Evolutionary conservation across 2,329 filamentous ascomycete genomes (phyloP).

Genomic region (Ceratocystis destructans): DNA sequence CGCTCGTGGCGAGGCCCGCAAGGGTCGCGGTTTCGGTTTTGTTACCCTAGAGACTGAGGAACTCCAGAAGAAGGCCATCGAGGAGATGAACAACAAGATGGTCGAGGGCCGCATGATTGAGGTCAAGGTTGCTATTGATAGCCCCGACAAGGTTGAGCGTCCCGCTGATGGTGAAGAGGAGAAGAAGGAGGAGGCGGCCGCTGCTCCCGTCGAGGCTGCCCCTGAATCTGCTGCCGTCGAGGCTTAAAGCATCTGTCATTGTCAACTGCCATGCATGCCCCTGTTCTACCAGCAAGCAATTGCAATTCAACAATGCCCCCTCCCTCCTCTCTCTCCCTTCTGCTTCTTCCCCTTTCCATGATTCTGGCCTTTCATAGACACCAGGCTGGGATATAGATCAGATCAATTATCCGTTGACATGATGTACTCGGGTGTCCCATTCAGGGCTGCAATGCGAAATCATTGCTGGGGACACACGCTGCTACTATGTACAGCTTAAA

Average conservation of each 20-base stretch:
- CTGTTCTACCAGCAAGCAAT: slow-evolving; percentile 8
- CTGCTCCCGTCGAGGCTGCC: not conserved
- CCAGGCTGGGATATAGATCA: not conserved
- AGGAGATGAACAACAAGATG: slow-evolving; percentile 98
- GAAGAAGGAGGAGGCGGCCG: slow-evolving; percentile 5
- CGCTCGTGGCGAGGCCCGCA: slow-evolving; percentile 92
- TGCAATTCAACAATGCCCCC: not conserved
- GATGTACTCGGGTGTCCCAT: not conserved
- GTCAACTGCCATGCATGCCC: slow-evolving; percentile 7
- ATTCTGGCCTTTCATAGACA: not conserved
- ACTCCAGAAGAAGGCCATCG: slow-evolving; percentile 89
- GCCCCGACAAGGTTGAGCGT: slow-evolving; percentile 88
- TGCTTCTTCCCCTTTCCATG: not conserved
- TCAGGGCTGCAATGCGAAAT: slow-evolving; percentile 10
- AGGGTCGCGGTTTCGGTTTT: slow-evolving; percentile 98
- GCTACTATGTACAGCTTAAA: slow-evolving; percentile 15
- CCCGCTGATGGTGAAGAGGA: slow-evolving; percentile 49
- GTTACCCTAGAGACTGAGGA: slow-evolving; percentile 93
- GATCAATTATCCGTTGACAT: not conserved
- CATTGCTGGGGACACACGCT: slow-evolving; percentile 8
- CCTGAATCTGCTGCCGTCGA: slow-evolving; percentile 6
- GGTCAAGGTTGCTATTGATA: slow-evolving; percentile 99
- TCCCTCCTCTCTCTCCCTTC: too few relatives aligned
- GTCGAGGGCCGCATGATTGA: slow-evolving; percentile 98
- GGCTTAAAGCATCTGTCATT: slow-evolving; percentile 7